Percentiles rank a stretch among this genome's conserved stretches.
Evolutionary conservation across 257 asterid genomes (phyloP).

Genomic region (Ehretia macrophylla): DNA sequence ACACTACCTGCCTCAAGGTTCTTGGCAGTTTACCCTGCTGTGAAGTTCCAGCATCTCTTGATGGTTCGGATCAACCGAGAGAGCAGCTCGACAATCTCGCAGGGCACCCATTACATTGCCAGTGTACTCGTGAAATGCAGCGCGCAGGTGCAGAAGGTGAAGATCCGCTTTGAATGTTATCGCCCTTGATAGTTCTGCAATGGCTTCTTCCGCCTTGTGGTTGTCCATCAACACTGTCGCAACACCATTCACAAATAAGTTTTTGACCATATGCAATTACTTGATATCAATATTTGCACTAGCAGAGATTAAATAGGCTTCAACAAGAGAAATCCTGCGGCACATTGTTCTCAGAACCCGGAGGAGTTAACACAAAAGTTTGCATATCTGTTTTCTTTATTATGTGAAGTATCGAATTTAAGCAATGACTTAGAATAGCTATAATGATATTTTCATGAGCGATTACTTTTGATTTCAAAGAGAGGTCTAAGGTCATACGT

Average conservation of each 20-base stretch:
- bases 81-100: conserved; percentile 96
- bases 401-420: too few species aligned
- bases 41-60: conserved; percentile 98
- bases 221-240: conserved; percentile 85
- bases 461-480: too few species aligned
- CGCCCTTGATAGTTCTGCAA: conserved; percentile 85
- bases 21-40: conserved; percentile 92
- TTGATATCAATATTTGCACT: neutral
- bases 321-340: too few species aligned
- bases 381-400: too few species aligned
- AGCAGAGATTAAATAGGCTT: too few species aligned
- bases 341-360: too few species aligned
- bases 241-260: neutral
- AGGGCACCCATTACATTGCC: conserved; percentile 81
- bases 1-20: conserved; percentile 42
- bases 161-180: conserved; percentile 94
- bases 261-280: neutral
- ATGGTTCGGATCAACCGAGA: conserved; percentile 92
- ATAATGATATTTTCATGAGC: too few species aligned
- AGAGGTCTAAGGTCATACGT: too few species aligned
- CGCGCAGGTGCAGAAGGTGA: conserved; percentile 87
- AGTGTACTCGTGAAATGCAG: conserved; percentile 93
- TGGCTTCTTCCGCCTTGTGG: conserved; percentile 89
- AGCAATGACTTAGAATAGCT: too few species aligned
- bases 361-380: too few species aligned